Conservation (phyloP, 306 rosid genomes). For the Casuarina glauca region DNA sequence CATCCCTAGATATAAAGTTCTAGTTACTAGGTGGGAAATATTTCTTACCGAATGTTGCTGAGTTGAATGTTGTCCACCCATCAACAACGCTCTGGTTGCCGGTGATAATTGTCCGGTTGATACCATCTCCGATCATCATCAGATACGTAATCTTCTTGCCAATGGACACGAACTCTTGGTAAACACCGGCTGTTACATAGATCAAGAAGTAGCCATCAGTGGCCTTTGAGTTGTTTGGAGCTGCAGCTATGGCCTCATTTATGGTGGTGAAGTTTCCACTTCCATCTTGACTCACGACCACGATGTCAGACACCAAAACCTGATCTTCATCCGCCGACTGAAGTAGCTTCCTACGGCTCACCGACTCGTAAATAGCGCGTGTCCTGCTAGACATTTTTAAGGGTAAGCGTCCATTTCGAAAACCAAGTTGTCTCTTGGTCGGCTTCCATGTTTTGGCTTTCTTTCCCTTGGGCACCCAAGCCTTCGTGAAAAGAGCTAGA, state of each 20-base stretch:
- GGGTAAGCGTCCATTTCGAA: constrained; percentile 64
- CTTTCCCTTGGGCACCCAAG: constrained; percentile 61
- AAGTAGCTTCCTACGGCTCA: constrained; percentile 60
- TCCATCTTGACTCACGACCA: constrained; percentile 72
- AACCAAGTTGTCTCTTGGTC: constrained; percentile 36
- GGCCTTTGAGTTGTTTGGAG: constrained; percentile 66
- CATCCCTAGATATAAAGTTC: neutral
- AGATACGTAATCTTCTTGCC: constrained; percentile 65
- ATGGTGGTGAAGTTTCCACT: constrained; percentile 77
- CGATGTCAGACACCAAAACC: constrained; percentile 58
- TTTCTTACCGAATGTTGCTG: constrained; percentile 75
- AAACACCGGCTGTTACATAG: constrained; percentile 76
- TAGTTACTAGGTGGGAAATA: neutral
- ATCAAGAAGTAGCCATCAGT: constrained; percentile 67
- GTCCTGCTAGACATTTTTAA: constrained; percentile 61
- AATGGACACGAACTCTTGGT: constrained; percentile 65
- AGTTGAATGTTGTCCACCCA: constrained; percentile 86
- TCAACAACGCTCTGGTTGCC: constrained; percentile 81
- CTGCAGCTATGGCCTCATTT: constrained; percentile 72
- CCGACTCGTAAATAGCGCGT: constrained; percentile 58
- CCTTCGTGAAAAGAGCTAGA: constrained; percentile 62
- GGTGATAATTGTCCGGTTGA: constrained; percentile 72
- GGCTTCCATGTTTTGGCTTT: constrained; percentile 31
- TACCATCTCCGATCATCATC: constrained; percentile 89
- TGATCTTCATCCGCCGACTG: constrained; percentile 23